Evolutionary conservation across 73 alveolate genomes (phyloP).

Genomic region (Strombidium stylifer): DNA sequence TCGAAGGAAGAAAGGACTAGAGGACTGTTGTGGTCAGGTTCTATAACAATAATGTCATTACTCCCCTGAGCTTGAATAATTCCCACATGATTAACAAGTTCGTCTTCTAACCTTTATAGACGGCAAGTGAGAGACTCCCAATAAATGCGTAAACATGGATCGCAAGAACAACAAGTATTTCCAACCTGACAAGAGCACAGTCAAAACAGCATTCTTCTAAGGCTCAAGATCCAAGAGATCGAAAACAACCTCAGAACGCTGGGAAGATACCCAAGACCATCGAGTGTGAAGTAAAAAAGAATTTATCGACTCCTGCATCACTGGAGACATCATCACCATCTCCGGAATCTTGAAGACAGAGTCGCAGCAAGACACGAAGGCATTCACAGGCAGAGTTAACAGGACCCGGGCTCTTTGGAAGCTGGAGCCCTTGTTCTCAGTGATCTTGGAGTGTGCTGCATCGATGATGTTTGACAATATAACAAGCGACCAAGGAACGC

Average conservation of each 20-base stretch:
- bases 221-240: slow-evolving; percentile 61
- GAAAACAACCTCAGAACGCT: slow-evolving; percentile 65
- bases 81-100: slow-evolving; percentile 57
- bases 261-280: slow-evolving; percentile 77
- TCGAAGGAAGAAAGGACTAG: neutral
- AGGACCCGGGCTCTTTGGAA: slow-evolving; percentile 69
- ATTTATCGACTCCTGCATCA: slow-evolving; percentile 66
- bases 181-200: slow-evolving; percentile 59
- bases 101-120: slow-evolving; percentile 49
- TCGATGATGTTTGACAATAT: slow-evolving; percentile 92
- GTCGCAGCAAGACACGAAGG: slow-evolving; percentile 45
- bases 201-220: slow-evolving; percentile 54
- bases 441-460: slow-evolving; percentile 90
- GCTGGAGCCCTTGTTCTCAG: slow-evolving; percentile 90
- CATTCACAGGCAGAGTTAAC: slow-evolving; percentile 50
- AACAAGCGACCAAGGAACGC: slow-evolving; percentile 72
- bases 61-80: slow-evolving; percentile 48
- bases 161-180: slow-evolving; percentile 43
- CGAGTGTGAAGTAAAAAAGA: slow-evolving; percentile 77
- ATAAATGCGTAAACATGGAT: slow-evolving; percentile 51
- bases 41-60: slow-evolving; percentile 31
- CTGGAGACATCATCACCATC: slow-evolving; percentile 77
- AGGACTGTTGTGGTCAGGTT: slow-evolving; percentile 41
- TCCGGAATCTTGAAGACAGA: slow-evolving; percentile 81
- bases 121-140: slow-evolving; percentile 73